Evolutionary conservation across 352 stramenopile genomes (phyloP), one percentile per base, ranked within the genome.

Genomic region (Aphanomyces euteiches): DNA sequence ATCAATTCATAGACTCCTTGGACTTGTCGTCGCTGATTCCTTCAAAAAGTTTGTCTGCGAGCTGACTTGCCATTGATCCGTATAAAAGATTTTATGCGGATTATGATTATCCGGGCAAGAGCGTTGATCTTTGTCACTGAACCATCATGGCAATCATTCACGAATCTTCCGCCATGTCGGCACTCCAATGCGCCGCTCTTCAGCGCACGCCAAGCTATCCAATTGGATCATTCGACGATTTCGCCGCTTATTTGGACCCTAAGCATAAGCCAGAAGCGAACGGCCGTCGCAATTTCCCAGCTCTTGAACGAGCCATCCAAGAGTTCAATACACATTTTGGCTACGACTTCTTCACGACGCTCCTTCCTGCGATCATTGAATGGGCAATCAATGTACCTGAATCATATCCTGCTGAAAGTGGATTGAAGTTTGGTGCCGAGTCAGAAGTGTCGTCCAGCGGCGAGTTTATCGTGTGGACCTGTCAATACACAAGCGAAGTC

Each of bases 151-250:
- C 13, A 15, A 19, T 53, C 13, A 53, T n/a, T 53, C 13, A 53
- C n/a, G 1, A 19, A n/a, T 19, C 45, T 53, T 53, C 45, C 45
- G n/a, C n/a, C 13, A n/a, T 53, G 45, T 53, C n/a, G 1, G 28
- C 19, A 12, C 39, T 61, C 28, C n/a, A 61, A 13, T 61, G 54
- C 54, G 28, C 5, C 34, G 6, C 34, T 37, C 28, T 61, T 7
- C 17, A 28, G 7, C 21, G 21, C 19, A 19, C 50, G 50, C 50
- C 50, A 19, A 8, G 7, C n/a, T 13, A n/a, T 10, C 8, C 50
- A 10, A 58, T 58, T 34, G n/a, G n/a, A 41, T 40, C 17, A 28
- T 61, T 61, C 12, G 54, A 61, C 54, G 54, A 61, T 7, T 40
- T 61, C 6, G 34, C 43, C 43, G 19, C 5, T 7, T 41, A 45